Evolutionary conservation across 2,329 filamentous ascomycete species (phyloP).

Genomic region (Cladosporium sphaerospermum): DNA sequence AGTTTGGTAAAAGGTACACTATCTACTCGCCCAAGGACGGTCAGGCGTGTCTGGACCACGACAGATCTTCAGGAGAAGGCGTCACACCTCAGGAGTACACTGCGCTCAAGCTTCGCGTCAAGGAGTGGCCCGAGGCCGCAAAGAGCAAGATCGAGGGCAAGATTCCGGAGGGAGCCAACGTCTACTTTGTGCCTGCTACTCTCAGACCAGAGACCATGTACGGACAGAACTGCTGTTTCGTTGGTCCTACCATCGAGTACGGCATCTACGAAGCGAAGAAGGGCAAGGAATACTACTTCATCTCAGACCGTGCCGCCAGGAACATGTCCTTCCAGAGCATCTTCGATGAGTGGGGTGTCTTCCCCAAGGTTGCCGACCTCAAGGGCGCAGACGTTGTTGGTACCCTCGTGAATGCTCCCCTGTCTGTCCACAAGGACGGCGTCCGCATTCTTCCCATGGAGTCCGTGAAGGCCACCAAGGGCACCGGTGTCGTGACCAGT

Average conservation of each 20-base stretch:
- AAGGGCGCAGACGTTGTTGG: conserved; percentile 76
- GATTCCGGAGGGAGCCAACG: conserved; percentile 68
- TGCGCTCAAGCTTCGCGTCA: conserved; percentile 81
- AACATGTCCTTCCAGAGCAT: conserved; percentile 96
- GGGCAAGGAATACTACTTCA: conserved; percentile 67
- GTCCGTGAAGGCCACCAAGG: conserved; percentile 83
- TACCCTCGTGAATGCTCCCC: conserved; percentile 80
- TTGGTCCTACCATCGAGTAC: conserved; percentile 83
- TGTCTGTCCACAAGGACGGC: conserved; percentile 76
- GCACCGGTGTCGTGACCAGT: conserved; percentile 91
- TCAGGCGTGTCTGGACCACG: conserved; percentile 83
- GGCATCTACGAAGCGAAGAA: conserved; percentile 69
- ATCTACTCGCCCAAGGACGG: conserved; percentile 88
- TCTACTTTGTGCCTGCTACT: conserved; percentile 88
- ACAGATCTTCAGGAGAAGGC: conserved; percentile 73
- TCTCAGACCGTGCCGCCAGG: conserved; percentile 74
- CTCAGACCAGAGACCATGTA: conserved; percentile 98
- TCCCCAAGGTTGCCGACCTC: conserved; percentile 68
- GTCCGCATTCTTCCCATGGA: conserved; percentile 95
- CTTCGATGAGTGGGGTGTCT: conserved; percentile 69
- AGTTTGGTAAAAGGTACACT: conserved; percentile 88
- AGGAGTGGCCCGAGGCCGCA: conserved; percentile 78
- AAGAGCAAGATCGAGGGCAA: conserved; percentile 67
- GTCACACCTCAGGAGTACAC: conserved; percentile 87
- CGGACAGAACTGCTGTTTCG: conserved; percentile 92